Evolutionary conservation across 1,284 basidiomycete species (phyloP).

Genomic region (Apiotrichum siamense): DNA sequence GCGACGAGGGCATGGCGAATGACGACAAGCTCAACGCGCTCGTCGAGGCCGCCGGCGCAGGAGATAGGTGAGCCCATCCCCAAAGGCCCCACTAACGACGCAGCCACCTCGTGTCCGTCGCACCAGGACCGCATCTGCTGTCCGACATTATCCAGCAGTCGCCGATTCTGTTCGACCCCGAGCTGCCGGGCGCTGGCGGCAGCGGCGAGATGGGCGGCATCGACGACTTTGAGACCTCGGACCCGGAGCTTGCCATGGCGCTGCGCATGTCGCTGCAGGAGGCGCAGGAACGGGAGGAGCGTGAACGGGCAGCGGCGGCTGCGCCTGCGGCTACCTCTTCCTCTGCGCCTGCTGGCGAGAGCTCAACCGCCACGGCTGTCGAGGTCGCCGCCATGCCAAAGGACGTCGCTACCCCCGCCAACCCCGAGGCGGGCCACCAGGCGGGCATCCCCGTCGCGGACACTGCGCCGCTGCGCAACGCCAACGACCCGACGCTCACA

Average conservation of each 20-base stretch:
- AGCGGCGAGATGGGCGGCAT: slow-evolving; percentile 52
- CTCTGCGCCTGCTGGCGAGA: not conserved
- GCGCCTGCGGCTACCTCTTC: not conserved
- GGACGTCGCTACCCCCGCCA: slow-evolving; percentile 2
- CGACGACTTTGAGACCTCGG: slow-evolving; percentile 70
- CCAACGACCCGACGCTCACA: slow-evolving; percentile 23
- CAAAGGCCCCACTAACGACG: too few relatives aligned
- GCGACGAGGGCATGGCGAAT: slow-evolving; percentile 47
- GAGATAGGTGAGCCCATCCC: slow-evolving; percentile 36
- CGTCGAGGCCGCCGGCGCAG: slow-evolving; percentile 45
- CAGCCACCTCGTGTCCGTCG: slow-evolving; percentile 70
- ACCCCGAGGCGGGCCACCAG: slow-evolving; percentile 13
- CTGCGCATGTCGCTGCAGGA: slow-evolving; percentile 97
- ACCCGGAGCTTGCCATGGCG: slow-evolving; percentile 97
- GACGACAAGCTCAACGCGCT: slow-evolving; percentile 45
- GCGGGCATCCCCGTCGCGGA: slow-evolving; percentile 17
- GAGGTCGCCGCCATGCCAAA: slow-evolving; percentile 6
- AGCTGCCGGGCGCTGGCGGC: slow-evolving; percentile 56
- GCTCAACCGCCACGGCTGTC: slow-evolving; percentile 16
- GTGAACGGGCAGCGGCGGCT: slow-evolving; percentile 5
- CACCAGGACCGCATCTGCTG: slow-evolving; percentile 69
- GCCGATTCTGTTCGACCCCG: slow-evolving; percentile 73
- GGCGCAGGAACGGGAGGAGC: slow-evolving; percentile 60
- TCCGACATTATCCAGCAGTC: slow-evolving; percentile 79
- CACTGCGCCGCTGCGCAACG: slow-evolving; percentile 25